Evolutionary conservation across 192 early-diverging fungal genomes (phyloP).

Genomic region (Pilobolus umbonatus): DNA sequence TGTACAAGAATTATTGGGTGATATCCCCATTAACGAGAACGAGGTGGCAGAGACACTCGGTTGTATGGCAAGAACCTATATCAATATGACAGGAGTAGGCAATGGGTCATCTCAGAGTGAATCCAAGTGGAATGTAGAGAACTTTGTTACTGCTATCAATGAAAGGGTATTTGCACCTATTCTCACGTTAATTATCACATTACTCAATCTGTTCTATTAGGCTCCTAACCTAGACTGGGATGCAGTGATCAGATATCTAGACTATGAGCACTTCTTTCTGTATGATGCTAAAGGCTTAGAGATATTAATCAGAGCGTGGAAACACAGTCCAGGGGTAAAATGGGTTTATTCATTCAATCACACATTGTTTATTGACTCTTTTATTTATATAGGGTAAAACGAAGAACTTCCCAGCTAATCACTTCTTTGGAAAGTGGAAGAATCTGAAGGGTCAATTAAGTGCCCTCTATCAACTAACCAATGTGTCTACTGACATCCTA

Average conservation of each 20-base stretch:
- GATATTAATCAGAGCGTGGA: constrained; percentile 58
- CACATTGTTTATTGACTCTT: not conserved
- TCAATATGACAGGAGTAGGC: constrained; percentile 36
- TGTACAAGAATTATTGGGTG: constrained; percentile 39
- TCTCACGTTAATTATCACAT: not conserved
- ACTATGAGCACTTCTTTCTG: constrained; percentile 58
- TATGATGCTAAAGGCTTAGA: constrained; percentile 53
- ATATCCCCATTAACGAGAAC: constrained; percentile 40
- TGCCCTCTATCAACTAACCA: constrained; percentile 57
- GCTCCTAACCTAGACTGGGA: constrained; percentile 58
- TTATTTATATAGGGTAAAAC: not conserved
- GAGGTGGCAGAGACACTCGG: constrained; percentile 58
- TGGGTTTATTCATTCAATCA: not conserved
- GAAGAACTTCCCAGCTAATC: constrained; percentile 64
- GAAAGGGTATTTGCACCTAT: constrained; percentile 43
- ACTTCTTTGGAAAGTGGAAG: constrained; percentile 70
- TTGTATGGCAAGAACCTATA: constrained; percentile 56
- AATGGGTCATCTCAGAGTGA: constrained; percentile 28
- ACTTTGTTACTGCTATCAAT: constrained; percentile 47
- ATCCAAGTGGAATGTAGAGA: constrained; percentile 58
- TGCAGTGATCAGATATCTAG: constrained; percentile 55
- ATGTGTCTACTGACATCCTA: constrained; percentile 54
- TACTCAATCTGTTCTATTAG: constrained; percentile 20
- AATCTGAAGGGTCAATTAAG: constrained; percentile 68
- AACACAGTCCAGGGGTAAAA: constrained; percentile 24